Percentiles rank a stretch among this genome's conserved stretches.
Evolutionary conservation across 805 yeast species (phyloP).

Genomic region (Hyphopichia homilentoma): DNA sequence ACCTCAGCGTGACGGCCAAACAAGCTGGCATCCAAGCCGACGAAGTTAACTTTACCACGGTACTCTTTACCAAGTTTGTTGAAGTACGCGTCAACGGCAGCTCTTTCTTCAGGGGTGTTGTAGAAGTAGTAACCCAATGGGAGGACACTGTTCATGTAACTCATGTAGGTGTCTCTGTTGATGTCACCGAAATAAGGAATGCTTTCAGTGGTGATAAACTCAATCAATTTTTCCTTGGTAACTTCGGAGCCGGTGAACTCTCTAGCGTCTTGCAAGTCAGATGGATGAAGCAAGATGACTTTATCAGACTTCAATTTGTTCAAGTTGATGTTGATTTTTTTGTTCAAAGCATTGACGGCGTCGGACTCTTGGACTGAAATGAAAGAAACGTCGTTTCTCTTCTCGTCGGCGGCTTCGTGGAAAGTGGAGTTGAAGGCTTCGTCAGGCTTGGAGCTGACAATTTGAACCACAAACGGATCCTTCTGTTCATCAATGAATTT

Average conservation of each 20-base stretch:
- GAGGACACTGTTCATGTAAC: conserved; percentile 64
- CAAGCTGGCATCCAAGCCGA: conserved; percentile 75
- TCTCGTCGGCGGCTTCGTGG: conserved; percentile 54
- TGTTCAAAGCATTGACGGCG: conserved; percentile 36
- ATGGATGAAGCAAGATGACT: conserved; percentile 47
- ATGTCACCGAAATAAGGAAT: conserved; percentile 88
- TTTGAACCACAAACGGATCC: conserved; percentile 58
- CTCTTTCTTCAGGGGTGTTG: conserved; percentile 63
- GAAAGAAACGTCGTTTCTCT: conserved; percentile 65
- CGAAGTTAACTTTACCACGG: conserved; percentile 82
- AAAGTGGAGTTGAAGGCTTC: conserved; percentile 50
- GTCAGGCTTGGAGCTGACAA: conserved; percentile 24
- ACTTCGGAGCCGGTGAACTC: conserved; percentile 38
- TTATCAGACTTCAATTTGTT: conserved; percentile 28
- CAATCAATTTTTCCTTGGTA: conserved; percentile 32
- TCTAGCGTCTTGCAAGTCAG: conserved; percentile 40
- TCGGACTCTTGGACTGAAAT: conserved; percentile 38
- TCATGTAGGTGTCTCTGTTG: conserved; percentile 70
- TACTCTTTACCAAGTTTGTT: conserved; percentile 64
- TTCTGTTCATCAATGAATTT: conserved; percentile 44
- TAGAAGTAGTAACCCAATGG: conserved; percentile 92
- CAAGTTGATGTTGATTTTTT: conserved; percentile 22
- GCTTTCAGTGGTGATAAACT: conserved; percentile 57
- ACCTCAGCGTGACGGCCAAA: conserved; percentile 85
- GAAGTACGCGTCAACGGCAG: conserved; percentile 48